These are phyloP conservation scores for Ceratobasidium sp. DNA, from an alignment of 1,284 basidiomycete species.

Conservation along the genomic window DNA sequence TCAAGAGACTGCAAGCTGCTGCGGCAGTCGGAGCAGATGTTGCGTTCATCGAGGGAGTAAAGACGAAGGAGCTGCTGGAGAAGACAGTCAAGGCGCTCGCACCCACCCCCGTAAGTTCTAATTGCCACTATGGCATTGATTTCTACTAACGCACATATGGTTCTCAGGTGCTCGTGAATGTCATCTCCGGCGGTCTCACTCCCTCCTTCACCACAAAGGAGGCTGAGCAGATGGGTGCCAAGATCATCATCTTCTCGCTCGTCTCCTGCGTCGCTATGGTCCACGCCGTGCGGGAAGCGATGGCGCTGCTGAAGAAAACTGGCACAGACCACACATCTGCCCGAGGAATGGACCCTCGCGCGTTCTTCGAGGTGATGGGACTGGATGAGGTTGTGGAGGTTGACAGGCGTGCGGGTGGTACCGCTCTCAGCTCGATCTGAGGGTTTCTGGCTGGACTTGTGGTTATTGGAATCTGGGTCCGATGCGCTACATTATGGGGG, in stretches of 20 bases:
- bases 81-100: slow-evolving; percentile 71
- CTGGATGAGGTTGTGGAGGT: slow-evolving; percentile 66
- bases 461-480: too few species aligned
- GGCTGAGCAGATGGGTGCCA: slow-evolving; percentile 74
- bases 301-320: slow-evolving; percentile 77
- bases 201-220: slow-evolving; percentile 75
- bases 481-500: too few species aligned
- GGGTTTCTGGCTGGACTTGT: too few species aligned
- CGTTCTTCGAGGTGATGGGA: slow-evolving; percentile 80
- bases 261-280: slow-evolving; percentile 78
- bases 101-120: slow-evolving; percentile 65
- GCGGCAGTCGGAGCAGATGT: slow-evolving; percentile 81
- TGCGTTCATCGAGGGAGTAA: slow-evolving; percentile 85
- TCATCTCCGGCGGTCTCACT: slow-evolving; percentile 79
- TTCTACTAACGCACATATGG: neutral
- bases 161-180: slow-evolving; percentile 68
- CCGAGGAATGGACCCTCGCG: slow-evolving; percentile 79
- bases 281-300: slow-evolving; percentile 74
- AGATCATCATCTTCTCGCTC: slow-evolving; percentile 78
- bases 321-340: slow-evolving; percentile 75
- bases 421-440: slow-evolving; percentile 64
- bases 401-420: slow-evolving; percentile 69
- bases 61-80: slow-evolving; percentile 71
- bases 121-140: neutral
- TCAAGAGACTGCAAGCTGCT: slow-evolving; percentile 73